phyloP scores from a whole-genome alignment of 2,329 filamentous ascomycete species.

The Fusarium sp. region DNA sequence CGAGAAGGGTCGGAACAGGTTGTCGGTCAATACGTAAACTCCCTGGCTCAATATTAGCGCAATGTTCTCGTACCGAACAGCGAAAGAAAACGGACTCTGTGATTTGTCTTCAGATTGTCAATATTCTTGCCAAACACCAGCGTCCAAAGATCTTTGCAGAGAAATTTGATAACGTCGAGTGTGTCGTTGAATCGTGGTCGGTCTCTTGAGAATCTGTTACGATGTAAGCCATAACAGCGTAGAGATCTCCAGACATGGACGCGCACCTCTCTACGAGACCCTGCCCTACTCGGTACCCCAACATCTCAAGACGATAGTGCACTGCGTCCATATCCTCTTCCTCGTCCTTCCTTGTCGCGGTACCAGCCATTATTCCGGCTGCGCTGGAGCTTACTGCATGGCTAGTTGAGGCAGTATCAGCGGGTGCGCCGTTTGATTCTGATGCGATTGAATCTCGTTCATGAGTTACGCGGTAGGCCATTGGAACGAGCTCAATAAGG shows the following conservation, averaged over 20 bases:
- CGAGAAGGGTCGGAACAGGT: constrained; percentile 85
- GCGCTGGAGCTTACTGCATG: constrained; percentile 40
- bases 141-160: constrained; percentile 98
- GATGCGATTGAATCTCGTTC: constrained; percentile 68
- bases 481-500: constrained; percentile 94
- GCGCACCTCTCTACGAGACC: constrained; percentile 86
- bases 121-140: constrained; percentile 96
- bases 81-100: constrained; percentile 67
- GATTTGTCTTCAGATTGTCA: constrained; percentile 98
- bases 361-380: constrained; percentile 36
- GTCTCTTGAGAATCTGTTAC: constrained; percentile 81
- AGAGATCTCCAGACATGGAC: neutral
- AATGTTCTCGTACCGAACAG: neutral
- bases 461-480: constrained; percentile 86
- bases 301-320: constrained; percentile 81
- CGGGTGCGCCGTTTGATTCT: constrained; percentile 31
- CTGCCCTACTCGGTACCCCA: constrained; percentile 92
- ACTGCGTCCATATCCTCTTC: constrained; percentile 87
- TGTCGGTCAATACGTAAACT: constrained; percentile 95
- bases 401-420: constrained; percentile 35
- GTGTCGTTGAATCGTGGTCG: constrained; percentile 90
- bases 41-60: constrained; percentile 61
- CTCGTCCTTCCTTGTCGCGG: constrained; percentile 62
- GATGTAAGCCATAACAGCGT: constrained; percentile 18
- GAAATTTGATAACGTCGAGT: constrained; percentile 95